A percentile compares a stretch with the other conserved stretches of the same genome.
Conservation (phyloP, 768 basidiomycete species). For the Boletus subcaerulescens region DNA sequence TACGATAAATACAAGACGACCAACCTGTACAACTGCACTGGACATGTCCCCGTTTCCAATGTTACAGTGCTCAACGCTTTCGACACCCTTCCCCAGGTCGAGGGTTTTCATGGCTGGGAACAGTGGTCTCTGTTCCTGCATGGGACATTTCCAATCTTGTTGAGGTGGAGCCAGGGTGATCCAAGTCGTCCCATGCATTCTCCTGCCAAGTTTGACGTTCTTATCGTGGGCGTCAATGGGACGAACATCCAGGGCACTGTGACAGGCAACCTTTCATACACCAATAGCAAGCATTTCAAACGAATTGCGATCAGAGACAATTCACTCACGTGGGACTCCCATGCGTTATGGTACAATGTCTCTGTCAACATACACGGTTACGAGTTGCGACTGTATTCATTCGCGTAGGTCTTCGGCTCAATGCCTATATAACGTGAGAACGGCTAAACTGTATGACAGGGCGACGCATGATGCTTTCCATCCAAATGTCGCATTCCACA, state of each 20-base stretch:
- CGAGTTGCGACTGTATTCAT: constrained; percentile 5
- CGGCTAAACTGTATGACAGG: not conserved
- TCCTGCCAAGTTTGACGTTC: constrained; percentile 6
- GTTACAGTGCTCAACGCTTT: constrained; percentile 10
- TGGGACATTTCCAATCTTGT: constrained; percentile 9
- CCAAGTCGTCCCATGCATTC: not conserved
- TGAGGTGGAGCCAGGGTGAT: constrained; percentile 14
- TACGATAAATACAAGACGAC: not conserved
- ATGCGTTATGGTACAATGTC: constrained; percentile 13
- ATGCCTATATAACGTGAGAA: too few relatives aligned
- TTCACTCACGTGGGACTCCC: constrained; percentile 9
- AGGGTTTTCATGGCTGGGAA: constrained; percentile 9
- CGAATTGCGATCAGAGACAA: constrained; percentile 7
- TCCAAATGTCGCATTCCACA: constrained; percentile 11
- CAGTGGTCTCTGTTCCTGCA: constrained; percentile 14
- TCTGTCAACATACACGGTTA: constrained; percentile 8
- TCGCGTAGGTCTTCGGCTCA: constrained; percentile 4
- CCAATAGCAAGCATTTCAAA: not conserved
- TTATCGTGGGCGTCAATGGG: constrained; percentile 4
- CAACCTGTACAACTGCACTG: constrained; percentile 20
- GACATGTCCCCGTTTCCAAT: constrained; percentile 6
- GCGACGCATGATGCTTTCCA: constrained; percentile 10
- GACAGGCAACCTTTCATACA: not conserved
- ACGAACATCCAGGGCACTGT: not conserved
- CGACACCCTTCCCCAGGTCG: constrained; percentile 17